Conservation (phyloP, 345 rosid species). For the Hypericum perforatum region DNA sequence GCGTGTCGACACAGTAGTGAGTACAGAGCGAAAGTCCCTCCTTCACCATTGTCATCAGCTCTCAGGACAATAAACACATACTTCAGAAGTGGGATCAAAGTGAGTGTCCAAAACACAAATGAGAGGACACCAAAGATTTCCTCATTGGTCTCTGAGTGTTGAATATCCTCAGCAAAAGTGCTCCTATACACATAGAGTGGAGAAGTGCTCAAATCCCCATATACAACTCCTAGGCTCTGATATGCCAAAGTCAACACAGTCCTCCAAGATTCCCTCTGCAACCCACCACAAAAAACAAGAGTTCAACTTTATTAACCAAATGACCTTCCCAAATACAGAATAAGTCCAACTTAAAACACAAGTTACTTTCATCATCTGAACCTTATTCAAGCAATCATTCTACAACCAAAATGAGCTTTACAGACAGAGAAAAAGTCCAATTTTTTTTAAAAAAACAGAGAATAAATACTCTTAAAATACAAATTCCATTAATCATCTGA, state of each 20-base stretch:
- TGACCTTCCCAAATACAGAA: no score
- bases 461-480: no score
- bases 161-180: constrained; percentile 35
- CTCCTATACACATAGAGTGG: constrained; percentile 39
- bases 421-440: no score
- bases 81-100: constrained; percentile 28
- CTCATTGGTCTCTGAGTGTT: constrained; percentile 34
- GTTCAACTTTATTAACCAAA: background rate
- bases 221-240: constrained; percentile 23
- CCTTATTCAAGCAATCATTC: no score
- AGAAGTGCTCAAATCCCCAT: constrained; percentile 42
- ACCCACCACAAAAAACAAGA: background rate
- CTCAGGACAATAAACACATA: constrained; percentile 37
- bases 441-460: no score
- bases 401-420: background rate
- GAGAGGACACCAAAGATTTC: constrained; percentile 38
- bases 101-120: constrained; percentile 37
- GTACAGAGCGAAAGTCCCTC: constrained; percentile 40
- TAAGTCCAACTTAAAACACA: no score
- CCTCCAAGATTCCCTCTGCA: constrained; percentile 34
- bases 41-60: constrained; percentile 43
- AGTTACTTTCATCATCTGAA: no score
- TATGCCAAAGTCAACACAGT: constrained; percentile 27
- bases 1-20: constrained; percentile 39
- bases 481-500: no score